Evolutionary conservation across 176 grass and related monocot genomes (phyloP).

Genomic region (Carex kokanica): DNA sequence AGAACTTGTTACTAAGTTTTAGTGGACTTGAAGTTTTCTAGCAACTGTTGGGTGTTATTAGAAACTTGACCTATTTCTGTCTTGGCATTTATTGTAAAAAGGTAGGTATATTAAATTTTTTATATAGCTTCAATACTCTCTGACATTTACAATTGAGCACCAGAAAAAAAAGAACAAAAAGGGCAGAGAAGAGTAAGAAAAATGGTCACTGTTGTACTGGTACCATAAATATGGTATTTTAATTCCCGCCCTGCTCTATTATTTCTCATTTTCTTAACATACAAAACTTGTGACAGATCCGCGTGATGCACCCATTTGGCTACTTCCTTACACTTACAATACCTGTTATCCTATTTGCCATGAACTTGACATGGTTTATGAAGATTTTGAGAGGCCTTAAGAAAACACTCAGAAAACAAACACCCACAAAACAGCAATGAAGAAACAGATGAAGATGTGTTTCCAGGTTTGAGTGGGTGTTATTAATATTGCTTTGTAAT

Average conservation of each 20-base stretch:
- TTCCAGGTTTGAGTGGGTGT: neutral
- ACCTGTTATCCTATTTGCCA: constrained; percentile 62
- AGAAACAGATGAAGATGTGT: neutral
- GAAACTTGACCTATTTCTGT: neutral
- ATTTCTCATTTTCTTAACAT: constrained; percentile 19
- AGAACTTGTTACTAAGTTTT: neutral
- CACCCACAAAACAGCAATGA: constrained; percentile 50
- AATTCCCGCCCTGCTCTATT: neutral
- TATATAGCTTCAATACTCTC: neutral
- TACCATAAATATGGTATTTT: neutral
- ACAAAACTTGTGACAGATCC: constrained; percentile 43
- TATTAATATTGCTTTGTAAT: neutral
- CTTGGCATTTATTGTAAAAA: neutral
- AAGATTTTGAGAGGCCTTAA: constrained; percentile 87
- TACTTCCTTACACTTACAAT: constrained; percentile 52
- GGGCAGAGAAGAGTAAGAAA: neutral
- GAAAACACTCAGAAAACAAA: constrained; percentile 54
- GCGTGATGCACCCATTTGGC: constrained; percentile 70
- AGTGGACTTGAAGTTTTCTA: neutral
- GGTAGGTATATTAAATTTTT: neutral
- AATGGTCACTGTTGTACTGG: neutral
- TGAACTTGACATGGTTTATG: constrained; percentile 87
- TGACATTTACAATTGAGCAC: neutral
- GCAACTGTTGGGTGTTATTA: neutral
- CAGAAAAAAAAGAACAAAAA: neutral